Conservation (phyloP, 2,329 filamentous ascomycete genomes). For the Colletotrichum cereale region DNA sequence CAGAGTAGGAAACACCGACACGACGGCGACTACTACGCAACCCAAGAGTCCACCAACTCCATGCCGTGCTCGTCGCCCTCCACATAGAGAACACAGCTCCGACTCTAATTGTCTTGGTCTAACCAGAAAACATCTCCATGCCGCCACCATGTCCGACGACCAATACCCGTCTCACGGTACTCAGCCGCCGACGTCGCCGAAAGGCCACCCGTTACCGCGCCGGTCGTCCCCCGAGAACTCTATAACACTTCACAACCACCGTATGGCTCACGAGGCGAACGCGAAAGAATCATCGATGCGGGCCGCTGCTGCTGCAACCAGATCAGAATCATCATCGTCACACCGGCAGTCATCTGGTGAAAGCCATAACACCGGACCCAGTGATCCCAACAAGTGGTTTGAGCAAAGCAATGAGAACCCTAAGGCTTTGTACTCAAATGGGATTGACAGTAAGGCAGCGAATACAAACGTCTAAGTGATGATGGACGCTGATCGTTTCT, state of each 20-base stretch:
- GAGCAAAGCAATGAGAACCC: constrained; percentile 65
- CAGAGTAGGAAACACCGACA: constrained; percentile 3
- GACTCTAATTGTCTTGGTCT: neutral
- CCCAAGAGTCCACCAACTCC: constrained; percentile 2
- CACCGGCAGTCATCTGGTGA: constrained; percentile 61
- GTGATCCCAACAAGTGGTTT: constrained; percentile 68
- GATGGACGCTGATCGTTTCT: neutral
- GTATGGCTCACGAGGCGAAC: constrained; percentile 57
- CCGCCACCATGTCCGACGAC: constrained; percentile 48
- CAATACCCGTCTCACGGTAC: constrained; percentile 44
- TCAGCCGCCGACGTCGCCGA: constrained; percentile 43
- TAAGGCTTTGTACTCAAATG: constrained; percentile 55
- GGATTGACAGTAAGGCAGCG: constrained; percentile 61
- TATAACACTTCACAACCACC: constrained; percentile 61
- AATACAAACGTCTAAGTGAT: neutral
- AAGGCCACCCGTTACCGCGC: constrained; percentile 58
- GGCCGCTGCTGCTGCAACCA: constrained; percentile 33
- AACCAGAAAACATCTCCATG: constrained; percentile 38
- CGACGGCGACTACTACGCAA: constrained; percentile 8
- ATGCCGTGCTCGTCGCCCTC: neutral
- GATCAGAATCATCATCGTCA: constrained; percentile 40
- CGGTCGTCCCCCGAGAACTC: constrained; percentile 60
- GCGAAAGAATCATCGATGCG: constrained; percentile 41
- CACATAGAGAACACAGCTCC: neutral
- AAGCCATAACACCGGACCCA: constrained; percentile 61